A percentile compares a stretch with the other conserved stretches of the same genome.
These are phyloP conservation scores for Taphrina wiesneri DNA, from an alignment of 1,139 yeast genomes.

Conservation along the genomic window DNA sequence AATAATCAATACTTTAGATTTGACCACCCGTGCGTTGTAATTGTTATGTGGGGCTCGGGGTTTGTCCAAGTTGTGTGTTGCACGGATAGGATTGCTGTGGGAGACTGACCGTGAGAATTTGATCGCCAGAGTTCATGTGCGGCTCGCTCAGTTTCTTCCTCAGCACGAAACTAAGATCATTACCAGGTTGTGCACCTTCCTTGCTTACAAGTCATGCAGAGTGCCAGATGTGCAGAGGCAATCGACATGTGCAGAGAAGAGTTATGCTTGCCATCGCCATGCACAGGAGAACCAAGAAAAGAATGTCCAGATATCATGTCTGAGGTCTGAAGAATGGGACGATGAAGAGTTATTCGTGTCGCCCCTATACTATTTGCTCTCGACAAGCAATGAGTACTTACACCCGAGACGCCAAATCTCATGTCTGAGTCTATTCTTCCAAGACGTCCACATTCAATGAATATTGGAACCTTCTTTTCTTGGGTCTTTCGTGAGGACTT, in stretches of 20 bases:
- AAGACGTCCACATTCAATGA: background rate
- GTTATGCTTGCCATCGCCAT: background rate
- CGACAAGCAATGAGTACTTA: constrained; percentile 29
- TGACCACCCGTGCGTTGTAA: background rate
- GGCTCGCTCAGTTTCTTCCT: background rate
- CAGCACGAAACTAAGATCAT: background rate
- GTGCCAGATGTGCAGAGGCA: no score
- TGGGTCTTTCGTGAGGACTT: background rate
- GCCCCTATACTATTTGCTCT: constrained; percentile 30
- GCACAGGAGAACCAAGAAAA: background rate
- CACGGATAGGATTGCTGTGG: no score
- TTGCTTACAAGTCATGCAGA: no score
- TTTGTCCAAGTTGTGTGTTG: background rate
- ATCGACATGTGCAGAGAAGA: no score
- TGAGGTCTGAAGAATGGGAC: background rate
- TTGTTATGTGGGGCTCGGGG: no score
- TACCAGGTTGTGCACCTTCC: no score
- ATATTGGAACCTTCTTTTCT: constrained; percentile 3
- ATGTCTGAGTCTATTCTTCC: constrained; percentile 13
- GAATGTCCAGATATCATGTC: background rate
- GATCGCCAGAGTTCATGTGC: background rate
- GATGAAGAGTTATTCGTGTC: constrained; percentile 24
- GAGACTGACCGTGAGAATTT: background rate
- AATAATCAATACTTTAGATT: no score
- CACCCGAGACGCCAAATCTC: constrained; percentile 33